Conservation (phyloP, 345 rosid genomes). For the Litchi chinensis region DNA sequence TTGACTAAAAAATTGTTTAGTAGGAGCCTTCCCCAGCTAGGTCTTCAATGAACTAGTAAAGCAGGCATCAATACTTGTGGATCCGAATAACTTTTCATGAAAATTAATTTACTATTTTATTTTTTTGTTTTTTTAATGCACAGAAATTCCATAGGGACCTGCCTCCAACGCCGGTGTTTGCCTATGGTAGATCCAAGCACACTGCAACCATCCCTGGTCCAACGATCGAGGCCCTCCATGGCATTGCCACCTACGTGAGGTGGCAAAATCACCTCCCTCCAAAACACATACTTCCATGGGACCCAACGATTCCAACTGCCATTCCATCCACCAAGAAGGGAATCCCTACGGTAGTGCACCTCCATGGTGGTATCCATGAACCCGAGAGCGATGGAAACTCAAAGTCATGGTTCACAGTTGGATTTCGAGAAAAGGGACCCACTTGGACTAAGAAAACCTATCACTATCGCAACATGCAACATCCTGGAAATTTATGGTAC, state of each 20-base stretch:
- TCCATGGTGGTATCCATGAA: conserved; percentile 81
- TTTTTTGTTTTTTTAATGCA: background rate
- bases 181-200: conserved; percentile 63
- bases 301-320: conserved; percentile 80
- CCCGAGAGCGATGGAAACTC: conserved; percentile 81
- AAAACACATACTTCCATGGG: conserved; percentile 90
- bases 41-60: no score
- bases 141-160: conserved; percentile 94
- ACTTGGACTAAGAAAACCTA: conserved; percentile 59
- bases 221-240: conserved; percentile 79
- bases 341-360: conserved; percentile 91
- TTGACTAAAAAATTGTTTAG: no score
- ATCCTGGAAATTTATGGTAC: conserved; percentile 92
- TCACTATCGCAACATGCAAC: conserved; percentile 70
- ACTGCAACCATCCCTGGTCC: conserved; percentile 89
- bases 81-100: no score
- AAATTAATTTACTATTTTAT: background rate
- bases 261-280: conserved; percentile 91
- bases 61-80: background rate
- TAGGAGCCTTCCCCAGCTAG: background rate
- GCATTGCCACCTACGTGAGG: conserved; percentile 56
- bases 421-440: conserved; percentile 59
- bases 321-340: conserved; percentile 46
- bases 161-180: conserved; percentile 80
- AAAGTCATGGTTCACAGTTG: conserved; percentile 76